phyloP scores from a whole-genome alignment of 2,329 filamentous ascomycete species.

The Thelonectria olida region DNA sequence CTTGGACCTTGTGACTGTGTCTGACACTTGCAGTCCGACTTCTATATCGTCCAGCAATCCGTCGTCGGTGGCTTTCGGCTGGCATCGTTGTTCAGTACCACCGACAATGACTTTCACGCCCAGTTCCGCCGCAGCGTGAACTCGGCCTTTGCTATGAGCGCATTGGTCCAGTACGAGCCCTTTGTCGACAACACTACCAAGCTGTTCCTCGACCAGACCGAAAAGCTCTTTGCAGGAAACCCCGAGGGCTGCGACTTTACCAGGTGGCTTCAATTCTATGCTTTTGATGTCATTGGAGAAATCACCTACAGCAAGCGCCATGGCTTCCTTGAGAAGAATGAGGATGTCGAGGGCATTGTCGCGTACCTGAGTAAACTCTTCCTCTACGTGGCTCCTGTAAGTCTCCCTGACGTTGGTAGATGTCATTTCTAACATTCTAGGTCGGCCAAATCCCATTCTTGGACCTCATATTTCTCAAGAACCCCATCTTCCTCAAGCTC shows the following conservation, averaged over 20 bases:
- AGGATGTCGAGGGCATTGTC: conserved; percentile 80
- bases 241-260: conserved; percentile 64
- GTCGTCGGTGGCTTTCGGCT: conserved; percentile 74
- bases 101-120: conserved; percentile 78
- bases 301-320: conserved; percentile 80
- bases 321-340: conserved; percentile 78
- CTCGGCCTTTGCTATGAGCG: conserved; percentile 80
- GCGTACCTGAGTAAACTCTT: conserved; percentile 71
- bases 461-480: conserved; percentile 77
- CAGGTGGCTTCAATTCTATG: conserved; percentile 81
- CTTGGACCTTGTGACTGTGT: too few species aligned
- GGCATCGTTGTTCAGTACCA: conserved; percentile 79
- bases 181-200: conserved; percentile 80
- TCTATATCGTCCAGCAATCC: conserved; percentile 82
- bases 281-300: conserved; percentile 83
- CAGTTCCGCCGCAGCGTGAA: conserved; percentile 80
- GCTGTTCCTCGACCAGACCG: conserved; percentile 73
- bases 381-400: conserved; percentile 74
- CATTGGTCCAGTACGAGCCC: conserved; percentile 81
- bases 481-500: conserved; percentile 74
- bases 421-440: conserved; percentile 42
- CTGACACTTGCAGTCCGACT: conserved; percentile 83
- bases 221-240: conserved; percentile 60
- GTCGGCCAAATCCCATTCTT: conserved; percentile 80
- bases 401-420: accelerated